Conservation (phyloP, 2,329 filamentous ascomycete species). For the Aspergillus sp. region DNA sequence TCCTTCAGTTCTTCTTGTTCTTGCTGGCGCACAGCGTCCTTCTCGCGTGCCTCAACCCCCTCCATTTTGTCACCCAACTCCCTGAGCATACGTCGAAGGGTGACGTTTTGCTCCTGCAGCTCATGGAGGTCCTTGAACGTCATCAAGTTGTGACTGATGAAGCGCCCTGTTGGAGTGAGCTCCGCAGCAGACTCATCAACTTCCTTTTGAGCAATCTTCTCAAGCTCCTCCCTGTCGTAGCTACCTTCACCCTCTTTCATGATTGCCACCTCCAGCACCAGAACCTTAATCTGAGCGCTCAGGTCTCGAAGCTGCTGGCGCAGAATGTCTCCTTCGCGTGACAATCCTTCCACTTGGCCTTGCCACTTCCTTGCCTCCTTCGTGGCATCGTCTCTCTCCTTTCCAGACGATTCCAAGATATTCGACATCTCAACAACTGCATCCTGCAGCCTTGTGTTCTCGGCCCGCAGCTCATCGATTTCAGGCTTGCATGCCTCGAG, state of each 20-base stretch:
- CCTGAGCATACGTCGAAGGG: slow-evolving; percentile 77
- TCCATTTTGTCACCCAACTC: slow-evolving; percentile 88
- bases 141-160: slow-evolving; percentile 87
- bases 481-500: slow-evolving; percentile 85
- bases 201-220: slow-evolving; percentile 75
- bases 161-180: slow-evolving; percentile 78
- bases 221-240: slow-evolving; percentile 72
- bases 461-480: slow-evolving; percentile 77
- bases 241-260: slow-evolving; percentile 72
- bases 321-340: slow-evolving; percentile 71
- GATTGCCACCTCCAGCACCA: slow-evolving; percentile 82
- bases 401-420: slow-evolving; percentile 76
- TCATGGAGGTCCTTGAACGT: slow-evolving; percentile 84
- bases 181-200: slow-evolving; percentile 70
- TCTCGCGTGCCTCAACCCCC: slow-evolving; percentile 75
- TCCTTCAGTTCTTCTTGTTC: slow-evolving; percentile 70
- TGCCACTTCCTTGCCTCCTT: slow-evolving; percentile 78
- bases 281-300: slow-evolving; percentile 83
- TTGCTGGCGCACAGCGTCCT: slow-evolving; percentile 54
- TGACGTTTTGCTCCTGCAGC: slow-evolving; percentile 82
- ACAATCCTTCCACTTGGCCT: slow-evolving; percentile 62
- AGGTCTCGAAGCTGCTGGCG: slow-evolving; percentile 86
- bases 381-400: slow-evolving; percentile 74
- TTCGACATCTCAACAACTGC: slow-evolving; percentile 83
- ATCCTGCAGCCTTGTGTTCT: slow-evolving; percentile 74